Evolutionary conservation across 257 asterid species (phyloP).

Genomic region (Eustoma russellianum): DNA sequence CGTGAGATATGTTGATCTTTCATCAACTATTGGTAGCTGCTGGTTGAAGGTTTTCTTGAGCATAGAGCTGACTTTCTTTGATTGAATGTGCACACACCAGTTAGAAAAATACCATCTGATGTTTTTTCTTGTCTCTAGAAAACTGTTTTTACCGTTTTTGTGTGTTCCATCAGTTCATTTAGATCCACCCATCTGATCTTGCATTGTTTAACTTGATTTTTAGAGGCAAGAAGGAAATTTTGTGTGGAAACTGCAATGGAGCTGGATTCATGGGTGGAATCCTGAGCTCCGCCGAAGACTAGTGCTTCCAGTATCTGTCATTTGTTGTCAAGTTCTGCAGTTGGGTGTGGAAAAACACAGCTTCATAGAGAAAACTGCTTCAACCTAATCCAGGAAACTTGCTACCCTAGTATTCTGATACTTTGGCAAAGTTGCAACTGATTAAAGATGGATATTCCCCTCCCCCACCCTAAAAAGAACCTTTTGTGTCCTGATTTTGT

Average conservation of each 20-base stretch:
- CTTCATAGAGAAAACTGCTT: too few species aligned
- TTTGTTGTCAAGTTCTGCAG: background rate
- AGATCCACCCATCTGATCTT: constrained; percentile 1
- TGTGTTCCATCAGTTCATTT: background rate
- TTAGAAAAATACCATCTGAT: background rate
- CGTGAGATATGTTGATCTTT: too few species aligned
- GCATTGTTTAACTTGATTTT: too few species aligned
- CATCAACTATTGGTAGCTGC: too few species aligned
- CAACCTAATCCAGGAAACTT: background rate
- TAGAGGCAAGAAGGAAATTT: constrained; percentile 1
- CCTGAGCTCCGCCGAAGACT: constrained; percentile 61
- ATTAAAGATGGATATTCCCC: too few species aligned
- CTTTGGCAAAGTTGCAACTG: background rate
- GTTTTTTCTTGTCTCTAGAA: background rate
- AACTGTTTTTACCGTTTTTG: background rate
- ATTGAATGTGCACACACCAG: background rate
- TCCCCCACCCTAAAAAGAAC: too few species aligned
- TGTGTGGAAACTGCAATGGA: constrained; percentile 81
- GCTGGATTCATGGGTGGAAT: constrained; percentile 94
- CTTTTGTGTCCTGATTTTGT: background rate
- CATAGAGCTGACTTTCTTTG: background rate
- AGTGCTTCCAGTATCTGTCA: constrained; percentile 1
- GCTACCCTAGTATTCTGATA: background rate
- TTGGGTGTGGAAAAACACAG: too few species aligned
- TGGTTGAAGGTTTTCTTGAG: too few species aligned